Evolutionary conservation across 371 early-diverging fungal genomes (phyloP).

Genomic region (Gilbertella persicaria): DNA sequence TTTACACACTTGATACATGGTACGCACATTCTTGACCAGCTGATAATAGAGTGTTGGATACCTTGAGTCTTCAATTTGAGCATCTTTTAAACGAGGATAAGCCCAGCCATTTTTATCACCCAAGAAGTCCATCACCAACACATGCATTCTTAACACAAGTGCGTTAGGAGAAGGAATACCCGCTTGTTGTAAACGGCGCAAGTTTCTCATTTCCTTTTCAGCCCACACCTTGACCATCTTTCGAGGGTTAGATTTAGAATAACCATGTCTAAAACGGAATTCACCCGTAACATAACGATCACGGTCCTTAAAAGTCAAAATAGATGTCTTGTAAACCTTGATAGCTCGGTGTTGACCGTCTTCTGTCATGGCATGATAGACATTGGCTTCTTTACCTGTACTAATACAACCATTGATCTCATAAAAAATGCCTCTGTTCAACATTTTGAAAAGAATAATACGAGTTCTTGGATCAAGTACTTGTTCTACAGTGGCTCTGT

Average conservation of each 20-base stretch:
- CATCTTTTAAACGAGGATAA: conserved; percentile 96
- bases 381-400: conserved; percentile 99
- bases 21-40: conserved; percentile 86
- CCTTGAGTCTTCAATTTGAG: conserved; percentile 69
- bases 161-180: conserved; percentile 98
- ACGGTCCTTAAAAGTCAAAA: conserved; percentile 98
- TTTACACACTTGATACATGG: conserved; percentile 93
- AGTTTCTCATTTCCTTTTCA: conserved; percentile 99
- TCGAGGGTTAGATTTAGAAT: conserved; percentile 94
- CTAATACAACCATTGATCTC: conserved; percentile 97
- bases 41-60: conserved; percentile 87
- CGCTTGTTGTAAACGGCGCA: conserved; percentile 88
- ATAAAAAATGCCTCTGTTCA: conserved; percentile 87
- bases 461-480: conserved; percentile 98
- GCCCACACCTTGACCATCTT: conserved; percentile 99
- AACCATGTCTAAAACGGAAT: conserved; percentile 96
- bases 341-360: conserved; percentile 87
- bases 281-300: conserved; percentile 99
- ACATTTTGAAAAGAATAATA: conserved; percentile 95
- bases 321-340: conserved; percentile 99
- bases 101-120: conserved; percentile 94
- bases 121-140: conserved; percentile 97
- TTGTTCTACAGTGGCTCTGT: conserved; percentile 97
- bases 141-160: conserved; percentile 92
- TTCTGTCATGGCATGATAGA: conserved; percentile 94